Evolutionary conservation across 306 rosid species (phyloP).

Genomic region (Quercus parvula): DNA sequence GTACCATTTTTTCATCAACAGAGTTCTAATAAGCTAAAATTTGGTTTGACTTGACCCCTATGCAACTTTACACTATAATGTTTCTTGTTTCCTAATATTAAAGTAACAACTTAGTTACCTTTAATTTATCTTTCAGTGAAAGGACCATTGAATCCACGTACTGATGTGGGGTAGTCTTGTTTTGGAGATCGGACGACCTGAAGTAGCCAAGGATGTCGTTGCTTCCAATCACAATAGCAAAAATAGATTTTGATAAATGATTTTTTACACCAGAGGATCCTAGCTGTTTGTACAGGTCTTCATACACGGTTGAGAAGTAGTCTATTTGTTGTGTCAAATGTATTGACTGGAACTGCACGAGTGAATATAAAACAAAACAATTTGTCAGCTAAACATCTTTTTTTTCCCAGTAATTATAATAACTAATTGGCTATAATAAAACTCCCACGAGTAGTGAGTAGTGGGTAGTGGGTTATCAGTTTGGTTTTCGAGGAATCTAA

Average conservation of each 20-base stretch:
- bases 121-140: constrained; percentile 44
- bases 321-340: constrained; percentile 51
- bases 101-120: constrained; percentile 31
- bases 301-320: constrained; percentile 34
- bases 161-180: constrained; percentile 37
- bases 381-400: not conserved
- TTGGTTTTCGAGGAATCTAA: no score
- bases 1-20: no score
- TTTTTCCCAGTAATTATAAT: no score
- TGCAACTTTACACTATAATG: no score
- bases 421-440: no score
- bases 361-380: not conserved
- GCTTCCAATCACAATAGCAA: constrained; percentile 60
- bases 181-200: constrained; percentile 29
- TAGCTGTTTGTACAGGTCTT: constrained; percentile 27
- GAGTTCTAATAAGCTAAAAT: no score
- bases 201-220: constrained; percentile 67
- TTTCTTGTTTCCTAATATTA: no score
- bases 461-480: no score
- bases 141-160: constrained; percentile 43
- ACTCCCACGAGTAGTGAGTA: no score
- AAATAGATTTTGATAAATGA: constrained; percentile 59
- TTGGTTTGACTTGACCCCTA: no score
- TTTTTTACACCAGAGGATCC: constrained; percentile 31
- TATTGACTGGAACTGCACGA: constrained; percentile 41